Conservation (phyloP, 148 eudicot genomes). For the Hydrangea macrophylla region DNA sequence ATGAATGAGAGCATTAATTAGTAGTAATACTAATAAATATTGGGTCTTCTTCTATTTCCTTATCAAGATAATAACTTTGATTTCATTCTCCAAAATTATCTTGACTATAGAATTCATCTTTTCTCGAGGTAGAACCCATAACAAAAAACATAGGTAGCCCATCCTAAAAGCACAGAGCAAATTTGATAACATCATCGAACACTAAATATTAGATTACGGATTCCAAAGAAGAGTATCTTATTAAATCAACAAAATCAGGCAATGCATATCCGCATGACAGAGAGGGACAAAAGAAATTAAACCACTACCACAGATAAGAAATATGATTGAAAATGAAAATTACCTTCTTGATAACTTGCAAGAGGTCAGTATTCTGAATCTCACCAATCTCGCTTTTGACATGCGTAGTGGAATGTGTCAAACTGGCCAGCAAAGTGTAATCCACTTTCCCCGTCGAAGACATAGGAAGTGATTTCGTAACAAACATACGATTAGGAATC, state of each 20-base stretch:
- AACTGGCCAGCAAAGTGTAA: conserved; percentile 42
- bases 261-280: not conserved
- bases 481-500: conserved; percentile 58
- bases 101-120: too few species aligned
- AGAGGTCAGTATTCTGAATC: conserved; percentile 26
- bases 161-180: not conserved
- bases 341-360: conserved; percentile 55
- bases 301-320: too few species aligned
- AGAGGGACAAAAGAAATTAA: not conserved
- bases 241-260: not conserved
- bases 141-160: not conserved
- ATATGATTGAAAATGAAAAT: not conserved
- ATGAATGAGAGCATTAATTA: too few species aligned
- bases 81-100: too few species aligned
- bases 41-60: too few species aligned
- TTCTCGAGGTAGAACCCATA: not conserved
- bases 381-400: conserved; percentile 16
- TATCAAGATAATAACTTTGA: too few species aligned
- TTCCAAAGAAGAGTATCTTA: not conserved
- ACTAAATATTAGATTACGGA: not conserved
- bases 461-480: conserved; percentile 50
- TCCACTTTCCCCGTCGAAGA: conserved; percentile 82
- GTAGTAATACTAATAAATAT: too few species aligned
- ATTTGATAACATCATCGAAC: not conserved
- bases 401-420: conserved; percentile 17